Conservation (phyloP, 164 flowering plant genomes). For the Piper longum region DNA sequence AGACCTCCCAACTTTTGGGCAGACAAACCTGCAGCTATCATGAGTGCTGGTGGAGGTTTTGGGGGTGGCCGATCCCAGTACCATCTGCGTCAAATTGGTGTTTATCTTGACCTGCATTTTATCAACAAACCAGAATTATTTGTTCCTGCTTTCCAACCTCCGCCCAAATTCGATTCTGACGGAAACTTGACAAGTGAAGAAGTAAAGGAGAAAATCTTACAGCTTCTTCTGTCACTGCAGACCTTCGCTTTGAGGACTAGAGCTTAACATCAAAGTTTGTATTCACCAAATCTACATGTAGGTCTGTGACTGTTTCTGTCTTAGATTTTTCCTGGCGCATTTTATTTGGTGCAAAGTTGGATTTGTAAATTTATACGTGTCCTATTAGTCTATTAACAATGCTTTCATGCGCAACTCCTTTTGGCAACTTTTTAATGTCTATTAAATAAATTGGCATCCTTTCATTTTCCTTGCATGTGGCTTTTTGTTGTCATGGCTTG, state of each 20-base stretch:
- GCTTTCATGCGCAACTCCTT: no score
- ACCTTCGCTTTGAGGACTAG: conserved; percentile 45
- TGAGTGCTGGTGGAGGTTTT: conserved; percentile 51
- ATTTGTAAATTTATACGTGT: no score
- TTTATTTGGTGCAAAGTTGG: no score
- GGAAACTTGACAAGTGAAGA: conserved; percentile 49
- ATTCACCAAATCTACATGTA: no score
- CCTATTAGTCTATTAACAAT: no score
- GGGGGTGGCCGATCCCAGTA: conserved; percentile 59
- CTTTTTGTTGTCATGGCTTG: no score
- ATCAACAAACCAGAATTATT: conserved; percentile 69
- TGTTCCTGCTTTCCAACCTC: conserved; percentile 43
- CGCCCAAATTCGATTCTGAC: conserved; percentile 50
- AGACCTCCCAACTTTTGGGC: conserved; percentile 82
- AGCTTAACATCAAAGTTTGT: not conserved
- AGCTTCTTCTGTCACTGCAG: conserved; percentile 39
- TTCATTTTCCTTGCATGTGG: no score
- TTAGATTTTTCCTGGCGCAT: no score
- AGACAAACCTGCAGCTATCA: conserved; percentile 74
- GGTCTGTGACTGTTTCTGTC: no score
- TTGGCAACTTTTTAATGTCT: no score
- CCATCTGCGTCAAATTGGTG: conserved; percentile 84
- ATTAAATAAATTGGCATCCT: no score
- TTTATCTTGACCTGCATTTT: conserved; percentile 74
- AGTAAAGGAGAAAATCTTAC: conserved; percentile 28